These are phyloP conservation scores for Tetrastigma voinierianum DNA, from an alignment of 164 flowering plant genomes.

Conservation along the genomic window DNA sequence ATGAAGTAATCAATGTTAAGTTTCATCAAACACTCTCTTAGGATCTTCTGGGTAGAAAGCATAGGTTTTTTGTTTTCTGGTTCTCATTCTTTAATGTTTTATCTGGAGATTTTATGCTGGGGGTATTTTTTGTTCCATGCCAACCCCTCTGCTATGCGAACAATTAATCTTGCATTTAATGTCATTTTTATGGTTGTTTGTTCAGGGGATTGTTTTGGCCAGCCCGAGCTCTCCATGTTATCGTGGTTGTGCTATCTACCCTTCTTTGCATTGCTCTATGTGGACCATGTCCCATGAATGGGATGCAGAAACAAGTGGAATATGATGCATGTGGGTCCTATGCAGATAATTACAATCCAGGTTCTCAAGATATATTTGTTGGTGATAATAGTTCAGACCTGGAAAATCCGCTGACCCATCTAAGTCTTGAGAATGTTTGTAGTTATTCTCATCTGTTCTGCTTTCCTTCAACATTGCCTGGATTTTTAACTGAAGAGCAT, in stretches of 20 bases:
- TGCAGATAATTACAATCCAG: constrained; percentile 14
- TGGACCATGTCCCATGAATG: constrained; percentile 32
- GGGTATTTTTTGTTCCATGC: background rate
- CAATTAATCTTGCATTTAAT: background rate
- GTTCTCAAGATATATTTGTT: constrained; percentile 21
- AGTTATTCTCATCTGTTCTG: constrained; percentile 41
- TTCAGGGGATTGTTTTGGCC: constrained; percentile 39
- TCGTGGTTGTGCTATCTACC: constrained; percentile 35
- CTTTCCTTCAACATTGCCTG: constrained; percentile 65
- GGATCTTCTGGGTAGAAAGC: background rate
- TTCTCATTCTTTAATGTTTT: background rate
- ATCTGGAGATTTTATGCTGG: background rate
- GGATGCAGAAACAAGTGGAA: constrained; percentile 20
- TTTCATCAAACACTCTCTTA: background rate
- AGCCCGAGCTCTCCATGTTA: constrained; percentile 20
- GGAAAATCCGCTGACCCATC: constrained; percentile 10
- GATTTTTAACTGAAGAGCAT: constrained; percentile 25
- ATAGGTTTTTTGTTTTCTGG: background rate
- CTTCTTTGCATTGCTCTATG: constrained; percentile 29
- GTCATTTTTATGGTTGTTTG: background rate
- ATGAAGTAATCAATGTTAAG: background rate
- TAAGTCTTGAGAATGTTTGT: constrained; percentile 33
- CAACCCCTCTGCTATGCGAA: background rate
- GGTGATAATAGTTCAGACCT: constrained; percentile 26
- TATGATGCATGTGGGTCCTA: constrained; percentile 36